Base-by-base conservation (phyloP, 2,329 filamentous ascomycete species). In the Curvularia verruculosa region DNA sequence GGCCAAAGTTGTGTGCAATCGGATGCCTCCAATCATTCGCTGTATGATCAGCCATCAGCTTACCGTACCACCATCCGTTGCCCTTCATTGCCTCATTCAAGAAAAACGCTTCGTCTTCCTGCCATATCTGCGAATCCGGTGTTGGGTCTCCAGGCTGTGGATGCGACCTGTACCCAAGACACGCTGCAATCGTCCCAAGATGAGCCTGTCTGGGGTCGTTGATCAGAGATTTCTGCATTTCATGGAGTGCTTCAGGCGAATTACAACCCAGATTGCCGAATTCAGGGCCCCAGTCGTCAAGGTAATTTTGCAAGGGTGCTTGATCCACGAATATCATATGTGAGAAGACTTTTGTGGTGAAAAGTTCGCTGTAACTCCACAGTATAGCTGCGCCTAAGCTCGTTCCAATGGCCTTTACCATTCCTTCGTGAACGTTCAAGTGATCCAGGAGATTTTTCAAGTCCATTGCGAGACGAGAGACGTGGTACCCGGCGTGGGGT, bases 41-140 rank as follows among this genome's bases (percentile, higher is more conserved):
- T 2, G 70, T 73, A 43, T 73, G 70, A 34, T 73, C 69, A 19
- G 62, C 65, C 67, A 73, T 68, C 2, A 73, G 53, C 58, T 72
- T 70, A 0, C 66, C 70, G 53, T 65, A 71, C 70, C 70, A 73
- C 54, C 59, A 59, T 0, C 64, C 64, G 31, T 72, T 56, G 1
- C 70, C 69, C 13, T 65, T 68, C 43, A 67, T n/a, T 2, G 66
- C 68, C 29, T 68, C 58, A 5, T 7, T 31, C 2, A 71, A 31
- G 29, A 73, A 73, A 46, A 73, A 73, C 0, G 21, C 56, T 23
- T 70, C 68, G 15, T 72, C 69, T 0, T 63, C 64, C 40, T 59
- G 37, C 67, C 67, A 69, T 7, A 55, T 44, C 18, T 52, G 31
- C 3, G 60, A 59, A 5, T 52, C 44, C n/a, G 34, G 8, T 5